phyloP scores from a whole-genome alignment of 2,329 filamentous ascomycete genomes.

The Fusarium gaditjirri region DNA sequence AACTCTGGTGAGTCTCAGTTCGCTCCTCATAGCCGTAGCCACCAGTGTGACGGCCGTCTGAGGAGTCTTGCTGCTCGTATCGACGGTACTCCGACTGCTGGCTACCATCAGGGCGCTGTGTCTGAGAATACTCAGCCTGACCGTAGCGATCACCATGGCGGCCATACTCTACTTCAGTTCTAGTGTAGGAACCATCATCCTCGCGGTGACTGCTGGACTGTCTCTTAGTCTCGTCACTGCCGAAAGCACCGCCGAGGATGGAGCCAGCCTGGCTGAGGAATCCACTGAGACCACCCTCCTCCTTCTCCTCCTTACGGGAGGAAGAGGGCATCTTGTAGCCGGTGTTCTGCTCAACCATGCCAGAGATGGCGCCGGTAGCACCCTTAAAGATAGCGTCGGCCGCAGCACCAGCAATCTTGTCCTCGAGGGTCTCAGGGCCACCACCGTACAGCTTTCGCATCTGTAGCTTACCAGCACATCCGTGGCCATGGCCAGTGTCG shows the following conservation, averaged over 20 bases:
- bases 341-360: conserved; percentile 58
- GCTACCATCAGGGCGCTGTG: conserved; percentile 67
- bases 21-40: conserved; percentile 69
- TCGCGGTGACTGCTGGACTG: conserved; percentile 64
- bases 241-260: conserved; percentile 71
- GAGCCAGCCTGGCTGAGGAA: conserved; percentile 76
- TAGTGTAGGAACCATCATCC: conserved; percentile 69
- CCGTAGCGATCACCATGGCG: conserved; percentile 67
- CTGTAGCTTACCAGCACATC: conserved; percentile 80
- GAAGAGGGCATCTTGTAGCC: conserved; percentile 54
- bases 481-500: conserved; percentile 87
- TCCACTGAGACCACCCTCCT: conserved; percentile 74
- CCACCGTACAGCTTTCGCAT: conserved; percentile 74
- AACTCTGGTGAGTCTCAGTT: conserved; percentile 62
- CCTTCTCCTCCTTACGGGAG: conserved; percentile 55
- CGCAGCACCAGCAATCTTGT: conserved; percentile 66
- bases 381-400: conserved; percentile 67
- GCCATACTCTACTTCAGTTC: conserved; percentile 71
- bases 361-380: conserved; percentile 64
- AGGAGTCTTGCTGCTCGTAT: conserved; percentile 66
- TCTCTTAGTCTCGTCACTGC: conserved; percentile 64
- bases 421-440: conserved; percentile 61
- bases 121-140: conserved; percentile 69
- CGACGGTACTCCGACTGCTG: conserved; percentile 69
- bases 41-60: conserved; percentile 50